These are phyloP conservation scores for Lecanicillium sp. DNA, from an alignment of 2,329 filamentous ascomycete species.

Conservation along the genomic window DNA sequence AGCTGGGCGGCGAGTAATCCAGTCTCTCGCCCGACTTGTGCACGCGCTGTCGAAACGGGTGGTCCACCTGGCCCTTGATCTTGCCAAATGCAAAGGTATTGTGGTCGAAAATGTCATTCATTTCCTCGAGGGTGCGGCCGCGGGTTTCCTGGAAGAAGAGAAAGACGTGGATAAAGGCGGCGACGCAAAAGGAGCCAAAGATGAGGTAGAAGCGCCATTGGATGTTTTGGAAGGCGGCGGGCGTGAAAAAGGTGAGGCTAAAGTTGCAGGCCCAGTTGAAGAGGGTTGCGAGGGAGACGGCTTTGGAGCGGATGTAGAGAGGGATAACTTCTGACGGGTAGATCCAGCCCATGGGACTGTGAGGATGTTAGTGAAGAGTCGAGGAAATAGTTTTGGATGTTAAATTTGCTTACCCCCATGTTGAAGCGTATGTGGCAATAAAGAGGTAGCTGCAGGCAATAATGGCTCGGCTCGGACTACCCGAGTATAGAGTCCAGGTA, in stretches of 20 bases:
- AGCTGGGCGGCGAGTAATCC: conserved; percentile 8
- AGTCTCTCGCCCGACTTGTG: conserved; percentile 6
- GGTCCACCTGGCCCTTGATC: conserved; percentile 5
- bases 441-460: conserved; percentile 55
- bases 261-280: conserved; percentile 27
- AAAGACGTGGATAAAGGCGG: conserved; percentile 10
- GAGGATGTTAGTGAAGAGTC: background rate
- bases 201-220: conserved; percentile 14
- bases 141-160: conserved; percentile 12
- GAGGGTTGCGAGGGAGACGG: conserved; percentile 32
- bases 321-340: conserved; percentile 40
- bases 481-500: conserved; percentile 10
- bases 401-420: conserved; percentile 22
- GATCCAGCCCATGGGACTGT: conserved; percentile 33
- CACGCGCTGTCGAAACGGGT: conserved; percentile 5
- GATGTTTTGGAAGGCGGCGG: conserved; percentile 19
- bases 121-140: conserved; percentile 9
- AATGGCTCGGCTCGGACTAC: conserved; percentile 49
- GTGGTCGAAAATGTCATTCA: conserved; percentile 11
- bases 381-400: background rate
- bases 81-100: conserved; percentile 12
- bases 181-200: conserved; percentile 11
- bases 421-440: conserved; percentile 36
- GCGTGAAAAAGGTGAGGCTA: conserved; percentile 23
- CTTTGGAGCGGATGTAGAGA: conserved; percentile 32